Base-by-base conservation (phyloP, 257 asterid species). In the Rehmannia glutinosa region DNA sequence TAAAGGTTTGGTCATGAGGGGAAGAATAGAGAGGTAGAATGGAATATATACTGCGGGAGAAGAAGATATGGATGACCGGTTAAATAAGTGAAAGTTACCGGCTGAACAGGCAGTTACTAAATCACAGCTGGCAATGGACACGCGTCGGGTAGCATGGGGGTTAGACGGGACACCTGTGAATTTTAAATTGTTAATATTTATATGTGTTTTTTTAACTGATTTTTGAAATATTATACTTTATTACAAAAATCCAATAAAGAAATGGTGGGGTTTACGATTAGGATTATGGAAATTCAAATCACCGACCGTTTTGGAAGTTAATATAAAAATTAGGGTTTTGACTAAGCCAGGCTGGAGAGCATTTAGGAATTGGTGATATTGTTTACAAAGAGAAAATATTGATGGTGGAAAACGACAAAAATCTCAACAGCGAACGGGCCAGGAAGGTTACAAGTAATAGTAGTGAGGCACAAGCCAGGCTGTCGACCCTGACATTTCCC, bases 261-360 rank as follows among this genome's bases (percentile, higher is more conserved):
- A n/a, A n/a, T n/a, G n/a, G n/a, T n/a, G n/a, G n/a, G n/a, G n/a
- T n/a, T n/a, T n/a, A n/a, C n/a, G n/a, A n/a, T n/a, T n/a, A n/a
- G n/a, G n/a, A n/a, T n/a, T 36, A 36, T 36, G 9, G 11, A 5
- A 36, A 8, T n/a, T n/a, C 8, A 13, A 36, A 12, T 41, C 11
- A 41, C 47, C 19, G 47, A 41, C 47, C 19, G 83, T 83, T 85
- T 83, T 77, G 90, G 95, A 85, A 85, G 92, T 83, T 87, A 81
- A 81, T 68, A 38, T 50, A 21, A 35, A 65, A 20, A 12, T 64
- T 16, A 30, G 54, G 70, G 68, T 36, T 77, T 82, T 82, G 88
- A 82, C 85, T 74, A 55, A 52, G 76, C 79, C 88, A 82, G 83
- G 68, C 81, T 83, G 85, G 68, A 75, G 17, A 58, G 80, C 85